These are phyloP conservation scores for Solanum peruvianum DNA, from an alignment of 257 asterid species.

Conservation along the genomic window DNA sequence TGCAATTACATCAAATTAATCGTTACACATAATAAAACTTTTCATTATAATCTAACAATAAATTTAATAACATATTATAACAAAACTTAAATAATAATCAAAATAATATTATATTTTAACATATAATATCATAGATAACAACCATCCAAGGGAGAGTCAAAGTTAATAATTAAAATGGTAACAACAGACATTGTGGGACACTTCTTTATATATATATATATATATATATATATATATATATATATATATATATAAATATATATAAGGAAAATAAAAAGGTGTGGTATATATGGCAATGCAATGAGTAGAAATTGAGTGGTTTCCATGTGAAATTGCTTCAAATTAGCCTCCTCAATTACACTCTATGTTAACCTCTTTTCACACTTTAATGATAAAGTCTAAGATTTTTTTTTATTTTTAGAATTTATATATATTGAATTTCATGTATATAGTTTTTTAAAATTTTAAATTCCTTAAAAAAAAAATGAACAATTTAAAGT, in stretches of 20 bases:
- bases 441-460: not conserved
- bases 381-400: not conserved
- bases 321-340: conserved; percentile 43
- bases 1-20: not conserved
- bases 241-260: not conserved
- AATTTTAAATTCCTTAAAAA: too few relatives aligned
- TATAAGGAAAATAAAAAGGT: not conserved
- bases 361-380: not conserved
- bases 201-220: not conserved
- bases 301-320: conserved; percentile 43
- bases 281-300: conserved; percentile 11
- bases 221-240: not conserved
- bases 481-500: not conserved
- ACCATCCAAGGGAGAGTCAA: not conserved
- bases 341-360: conserved; percentile 11
- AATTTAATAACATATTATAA: not conserved
- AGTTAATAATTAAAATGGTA: conserved; percentile 8
- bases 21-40: not conserved
- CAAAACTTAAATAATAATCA: too few relatives aligned
- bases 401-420: too few relatives aligned
- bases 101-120: not conserved
- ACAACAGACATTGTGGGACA: conserved; percentile 30
- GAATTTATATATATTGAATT: too few relatives aligned
- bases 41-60: not conserved
- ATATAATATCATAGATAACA: not conserved